Conservation (phyloP, 139 green algal genomes). For the Chlamydomonas incerta region DNA sequence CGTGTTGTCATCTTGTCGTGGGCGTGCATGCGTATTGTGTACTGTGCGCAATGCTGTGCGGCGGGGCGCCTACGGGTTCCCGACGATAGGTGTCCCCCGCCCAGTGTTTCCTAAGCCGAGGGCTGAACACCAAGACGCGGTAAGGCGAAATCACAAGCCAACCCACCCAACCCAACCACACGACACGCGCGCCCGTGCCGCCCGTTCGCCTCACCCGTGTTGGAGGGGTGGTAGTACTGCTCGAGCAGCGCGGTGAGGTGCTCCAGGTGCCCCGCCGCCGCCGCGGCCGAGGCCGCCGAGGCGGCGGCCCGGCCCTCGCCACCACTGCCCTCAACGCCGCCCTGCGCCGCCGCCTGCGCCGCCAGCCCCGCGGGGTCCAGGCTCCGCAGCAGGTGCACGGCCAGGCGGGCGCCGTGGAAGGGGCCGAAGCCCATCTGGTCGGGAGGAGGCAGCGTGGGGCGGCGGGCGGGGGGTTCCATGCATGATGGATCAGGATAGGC, state of each 20-base stretch:
- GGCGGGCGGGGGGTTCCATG: background rate
- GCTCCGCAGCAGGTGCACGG: constrained; percentile 41
- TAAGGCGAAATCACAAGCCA: too few species aligned
- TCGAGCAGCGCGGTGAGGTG: constrained; percentile 75
- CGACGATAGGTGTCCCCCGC: too few species aligned
- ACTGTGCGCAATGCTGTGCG: too few species aligned
- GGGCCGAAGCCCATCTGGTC: constrained; percentile 17
- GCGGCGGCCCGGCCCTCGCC: background rate
- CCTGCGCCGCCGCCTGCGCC: background rate
- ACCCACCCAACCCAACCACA: too few species aligned
- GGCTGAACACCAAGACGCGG: too few species aligned
- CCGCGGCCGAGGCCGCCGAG: constrained; percentile 26
- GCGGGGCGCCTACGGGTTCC: too few species aligned
- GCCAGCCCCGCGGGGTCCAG: background rate
- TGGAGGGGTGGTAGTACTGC: constrained; percentile 91
- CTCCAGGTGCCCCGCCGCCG: constrained; percentile 25
- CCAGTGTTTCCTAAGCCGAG: too few species aligned
- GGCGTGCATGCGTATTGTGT: background rate
- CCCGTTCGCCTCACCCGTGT: constrained; percentile 75
- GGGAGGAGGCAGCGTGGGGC: background rate
- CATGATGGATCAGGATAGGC: background rate
- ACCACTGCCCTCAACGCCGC: too few species aligned
- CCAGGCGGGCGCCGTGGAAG: constrained; percentile 14
- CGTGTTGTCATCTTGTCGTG: too few species aligned
- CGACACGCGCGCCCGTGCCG: too few species aligned